A percentile compares a stretch with the other conserved stretches of the same genome.
These are phyloP conservation scores for Cryptosporidium meleagridis DNA, from an alignment of 169 alveolate species.

Conservation along the genomic window DNA sequence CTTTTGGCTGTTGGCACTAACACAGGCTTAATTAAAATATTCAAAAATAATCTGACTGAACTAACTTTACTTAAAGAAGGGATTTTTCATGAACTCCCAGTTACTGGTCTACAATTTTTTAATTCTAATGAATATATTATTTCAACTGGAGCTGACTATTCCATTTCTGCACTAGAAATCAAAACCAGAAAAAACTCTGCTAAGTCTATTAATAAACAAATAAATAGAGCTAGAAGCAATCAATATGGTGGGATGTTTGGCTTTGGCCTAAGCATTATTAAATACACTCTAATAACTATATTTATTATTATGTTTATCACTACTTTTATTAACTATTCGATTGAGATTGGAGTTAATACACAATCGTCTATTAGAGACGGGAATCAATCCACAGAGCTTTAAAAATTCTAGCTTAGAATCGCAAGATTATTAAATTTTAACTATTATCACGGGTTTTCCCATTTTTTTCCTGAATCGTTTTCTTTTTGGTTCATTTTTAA, in stretches of 20 bases:
- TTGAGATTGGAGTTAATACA: background rate
- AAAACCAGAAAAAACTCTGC: background rate
- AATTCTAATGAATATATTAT: conserved; percentile 46
- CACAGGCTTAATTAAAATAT: conserved; percentile 34
- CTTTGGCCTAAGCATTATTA: background rate
- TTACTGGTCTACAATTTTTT: conserved; percentile 49
- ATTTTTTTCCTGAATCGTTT: too few species aligned
- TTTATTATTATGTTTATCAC: background rate
- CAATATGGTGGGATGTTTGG: background rate
- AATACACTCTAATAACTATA: background rate
- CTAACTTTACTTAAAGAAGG: conserved; percentile 28
- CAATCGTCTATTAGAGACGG: background rate
- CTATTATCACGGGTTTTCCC: background rate
- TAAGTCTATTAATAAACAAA: background rate
- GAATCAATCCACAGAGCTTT: background rate
- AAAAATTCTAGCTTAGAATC: background rate
- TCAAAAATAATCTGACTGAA: conserved; percentile 21
- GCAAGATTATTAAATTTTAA: background rate
- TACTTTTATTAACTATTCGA: background rate
- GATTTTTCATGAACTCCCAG: conserved; percentile 58
- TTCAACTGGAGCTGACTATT: conserved; percentile 67
- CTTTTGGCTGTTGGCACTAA: conserved; percentile 62
- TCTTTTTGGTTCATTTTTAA: background rate
- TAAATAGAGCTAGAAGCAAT: background rate
- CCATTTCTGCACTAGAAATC: conserved; percentile 18